Evolutionary conservation across 2,329 filamentous ascomycete species (phyloP).

Genomic region (Chrysoporthe cubensis): DNA sequence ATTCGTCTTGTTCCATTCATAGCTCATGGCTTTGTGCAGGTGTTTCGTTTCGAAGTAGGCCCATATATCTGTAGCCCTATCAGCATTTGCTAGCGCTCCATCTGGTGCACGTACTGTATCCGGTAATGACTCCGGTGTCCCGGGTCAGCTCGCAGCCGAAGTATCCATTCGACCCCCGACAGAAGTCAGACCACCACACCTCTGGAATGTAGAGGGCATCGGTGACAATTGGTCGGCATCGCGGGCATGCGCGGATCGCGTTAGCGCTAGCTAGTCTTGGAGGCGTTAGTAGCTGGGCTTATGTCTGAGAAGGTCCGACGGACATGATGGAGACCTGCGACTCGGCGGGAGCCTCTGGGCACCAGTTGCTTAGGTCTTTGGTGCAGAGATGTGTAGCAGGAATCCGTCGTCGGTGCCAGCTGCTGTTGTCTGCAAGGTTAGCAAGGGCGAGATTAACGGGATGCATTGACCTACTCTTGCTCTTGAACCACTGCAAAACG

Average conservation of each 20-base stretch:
- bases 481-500: no score
- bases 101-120: constrained; percentile 4
- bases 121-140: constrained; percentile 12
- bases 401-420: no score
- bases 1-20: not conserved
- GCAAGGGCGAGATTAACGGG: no score
- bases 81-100: constrained; percentile 32
- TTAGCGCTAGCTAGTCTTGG: no score
- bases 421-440: no score
- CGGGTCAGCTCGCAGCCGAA: constrained; percentile 40
- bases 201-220: constrained; percentile 37
- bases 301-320: no score
- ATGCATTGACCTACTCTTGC: no score
- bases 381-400: no score
- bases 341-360: no score
- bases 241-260: not conserved
- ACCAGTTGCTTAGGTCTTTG: no score
- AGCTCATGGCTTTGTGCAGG: not conserved
- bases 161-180: constrained; percentile 43
- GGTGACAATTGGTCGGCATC: constrained; percentile 28
- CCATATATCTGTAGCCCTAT: not conserved
- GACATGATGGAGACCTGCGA: no score
- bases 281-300: no score
- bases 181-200: constrained; percentile 42
- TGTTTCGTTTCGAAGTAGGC: not conserved